Evolutionary conservation across 148 eudicot species (phyloP).

Genomic region (Silene conica): DNA sequence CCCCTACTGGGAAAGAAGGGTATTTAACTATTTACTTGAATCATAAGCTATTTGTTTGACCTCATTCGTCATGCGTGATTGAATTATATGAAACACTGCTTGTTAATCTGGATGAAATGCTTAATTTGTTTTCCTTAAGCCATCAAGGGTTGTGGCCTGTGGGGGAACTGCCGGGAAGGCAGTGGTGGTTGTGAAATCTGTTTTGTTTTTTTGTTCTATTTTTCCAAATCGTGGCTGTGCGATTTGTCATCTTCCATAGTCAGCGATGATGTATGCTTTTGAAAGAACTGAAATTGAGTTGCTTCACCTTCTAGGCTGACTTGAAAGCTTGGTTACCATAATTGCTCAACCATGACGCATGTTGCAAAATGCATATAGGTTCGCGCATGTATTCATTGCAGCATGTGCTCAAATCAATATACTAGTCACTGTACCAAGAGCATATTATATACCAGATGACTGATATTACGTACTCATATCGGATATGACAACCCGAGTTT

Average conservation of each 20-base stretch:
- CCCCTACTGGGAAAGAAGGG: constrained; percentile 96
- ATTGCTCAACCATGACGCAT: no score
- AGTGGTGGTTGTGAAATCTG: no score
- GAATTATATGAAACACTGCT: neutral
- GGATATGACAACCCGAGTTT: neutral
- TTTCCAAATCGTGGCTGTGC: no score
- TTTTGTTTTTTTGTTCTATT: no score
- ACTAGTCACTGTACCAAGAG: no score
- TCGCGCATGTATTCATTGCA: no score
- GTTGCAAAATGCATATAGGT: no score
- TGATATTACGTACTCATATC: no score
- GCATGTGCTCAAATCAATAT: no score
- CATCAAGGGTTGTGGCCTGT: neutral
- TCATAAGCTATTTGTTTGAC: neutral
- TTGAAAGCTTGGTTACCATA: no score
- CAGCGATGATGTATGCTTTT: neutral
- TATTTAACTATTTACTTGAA: constrained; percentile 57
- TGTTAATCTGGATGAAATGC: neutral
- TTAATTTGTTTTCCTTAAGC: neutral
- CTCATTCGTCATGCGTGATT: neutral
- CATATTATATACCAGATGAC: no score
- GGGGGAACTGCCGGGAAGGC: neutral
- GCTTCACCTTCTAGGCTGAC: neutral
- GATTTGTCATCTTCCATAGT: neutral
- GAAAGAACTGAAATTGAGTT: neutral